phyloP scores from a whole-genome alignment of 2,329 filamentous ascomycete genomes.

The Aspergillus hiratsukae region DNA sequence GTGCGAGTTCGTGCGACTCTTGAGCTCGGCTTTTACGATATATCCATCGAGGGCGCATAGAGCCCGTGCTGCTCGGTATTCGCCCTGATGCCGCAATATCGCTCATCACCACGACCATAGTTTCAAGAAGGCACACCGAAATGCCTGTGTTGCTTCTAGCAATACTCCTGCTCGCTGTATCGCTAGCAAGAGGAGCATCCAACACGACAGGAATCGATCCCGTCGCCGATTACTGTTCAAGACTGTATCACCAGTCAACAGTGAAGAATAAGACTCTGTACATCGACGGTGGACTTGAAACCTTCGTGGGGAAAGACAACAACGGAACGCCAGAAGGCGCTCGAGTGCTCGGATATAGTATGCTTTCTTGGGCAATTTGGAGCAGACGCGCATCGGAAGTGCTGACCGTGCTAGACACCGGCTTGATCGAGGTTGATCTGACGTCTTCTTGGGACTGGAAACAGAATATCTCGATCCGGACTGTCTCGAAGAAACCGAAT shows the following conservation, averaged over 20 bases:
- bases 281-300: slow-evolving; percentile 27
- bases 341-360: slow-evolving; percentile 27
- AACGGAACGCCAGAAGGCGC: slow-evolving; percentile 15
- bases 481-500: slow-evolving; percentile 17
- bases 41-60: not conserved
- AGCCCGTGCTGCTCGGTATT: not conserved
- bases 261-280: slow-evolving; percentile 27
- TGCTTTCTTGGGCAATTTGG: not conserved
- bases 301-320: slow-evolving; percentile 16
- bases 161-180: slow-evolving; percentile 6
- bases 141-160: not conserved
- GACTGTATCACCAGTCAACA: slow-evolving; percentile 26
- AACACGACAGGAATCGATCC: slow-evolving; percentile 18
- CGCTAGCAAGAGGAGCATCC: slow-evolving; percentile 14
- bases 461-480: slow-evolving; percentile 23
- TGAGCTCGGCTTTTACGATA: not conserved
- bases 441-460: slow-evolving; percentile 27
- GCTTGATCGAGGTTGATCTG: slow-evolving; percentile 26
- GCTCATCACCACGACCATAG: not conserved
- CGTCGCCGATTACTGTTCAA: slow-evolving; percentile 23
- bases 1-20: not conserved
- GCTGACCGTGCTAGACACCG: slow-evolving; percentile 16
- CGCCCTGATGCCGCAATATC: not conserved
- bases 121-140: not conserved
- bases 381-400: not conserved